Base-by-base conservation (phyloP, 345 rosid species). In the Luvunga scandens region DNA sequence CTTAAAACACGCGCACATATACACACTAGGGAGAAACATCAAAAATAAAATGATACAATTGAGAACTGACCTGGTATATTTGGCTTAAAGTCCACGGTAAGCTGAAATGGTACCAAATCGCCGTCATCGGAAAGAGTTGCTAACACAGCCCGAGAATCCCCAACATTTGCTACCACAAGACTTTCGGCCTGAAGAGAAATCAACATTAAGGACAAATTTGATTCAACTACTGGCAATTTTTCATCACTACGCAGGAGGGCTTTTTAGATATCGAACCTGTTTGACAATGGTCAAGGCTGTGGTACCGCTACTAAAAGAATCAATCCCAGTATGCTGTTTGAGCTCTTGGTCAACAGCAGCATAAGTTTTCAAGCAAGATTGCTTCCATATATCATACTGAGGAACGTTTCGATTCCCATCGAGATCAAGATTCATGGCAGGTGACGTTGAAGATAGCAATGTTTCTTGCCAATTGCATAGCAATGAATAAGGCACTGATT, bases 61-160 rank as follows among this genome's bases (percentile, higher is more conserved):
- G 30, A 65, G 60, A 10, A 63, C 85, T 65, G 39, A 95, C 97
- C 88, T 2, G 97, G 98, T 81, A 95, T 76, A 83, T 88, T 90
- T n/a, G 99, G 99, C 83, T 90, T 93, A 78, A 86, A 90, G 83
- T 93, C 98, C 4, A 93, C 77, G 7, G 94, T 90, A 16, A 91
- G 94, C 86, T 95, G 98, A 85, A 91, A 80, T 31, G 98, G 88
- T 7, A 81, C 92, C 75, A 93, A 85, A 53, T 36, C 67, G 72
- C 92, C 89, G 64, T 82, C 85, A 57, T 86, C 90, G 3, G 85
- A 79, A 78, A 84, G 85, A 22, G 92, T 89, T 34, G 93, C 97
- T 72, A 93, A 68, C 2, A 95, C 91, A 25, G 98, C 99, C 73
- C 98, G 83, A 56, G 92, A 93, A 83, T 95, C 99, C 14, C 98